Evolutionary conservation across 208 protist species (phyloP).

Genomic region (Trypanosoma avium): DNA sequence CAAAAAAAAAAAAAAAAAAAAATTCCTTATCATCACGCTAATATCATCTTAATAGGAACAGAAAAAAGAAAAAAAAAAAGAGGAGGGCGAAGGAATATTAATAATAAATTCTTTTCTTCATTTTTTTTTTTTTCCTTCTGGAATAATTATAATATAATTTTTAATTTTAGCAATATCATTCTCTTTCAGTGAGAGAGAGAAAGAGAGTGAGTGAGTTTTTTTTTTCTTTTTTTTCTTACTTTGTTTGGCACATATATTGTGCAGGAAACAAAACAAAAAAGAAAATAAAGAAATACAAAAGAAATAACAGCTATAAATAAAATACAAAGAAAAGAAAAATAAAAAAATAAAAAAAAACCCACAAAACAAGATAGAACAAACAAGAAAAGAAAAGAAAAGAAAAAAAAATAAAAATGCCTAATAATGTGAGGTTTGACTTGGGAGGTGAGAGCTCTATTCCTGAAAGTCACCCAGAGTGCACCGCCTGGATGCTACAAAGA

Average conservation of each 20-base stretch:
- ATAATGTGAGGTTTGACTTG: constrained; percentile 20
- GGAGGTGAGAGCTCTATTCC: constrained; percentile 21
- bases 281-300: background rate
- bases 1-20: too few species aligned
- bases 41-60: background rate
- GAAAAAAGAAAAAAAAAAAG: background rate
- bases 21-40: too few species aligned
- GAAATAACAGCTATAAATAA: background rate
- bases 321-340: background rate
- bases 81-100: background rate
- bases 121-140: background rate
- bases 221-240: constrained; percentile 22
- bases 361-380: background rate
- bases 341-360: background rate
- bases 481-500: constrained; percentile 67
- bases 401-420: background rate
- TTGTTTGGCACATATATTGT: background rate
- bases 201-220: too few species aligned
- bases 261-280: background rate
- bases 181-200: too few species aligned
- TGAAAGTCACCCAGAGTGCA: constrained; percentile 82
- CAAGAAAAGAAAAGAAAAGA: background rate
- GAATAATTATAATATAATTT: too few species aligned
- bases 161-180: too few species aligned
- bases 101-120: constrained; percentile 1